Conservation (phyloP, 208 protist species). For the Acanthamoeba healyi region DNA sequence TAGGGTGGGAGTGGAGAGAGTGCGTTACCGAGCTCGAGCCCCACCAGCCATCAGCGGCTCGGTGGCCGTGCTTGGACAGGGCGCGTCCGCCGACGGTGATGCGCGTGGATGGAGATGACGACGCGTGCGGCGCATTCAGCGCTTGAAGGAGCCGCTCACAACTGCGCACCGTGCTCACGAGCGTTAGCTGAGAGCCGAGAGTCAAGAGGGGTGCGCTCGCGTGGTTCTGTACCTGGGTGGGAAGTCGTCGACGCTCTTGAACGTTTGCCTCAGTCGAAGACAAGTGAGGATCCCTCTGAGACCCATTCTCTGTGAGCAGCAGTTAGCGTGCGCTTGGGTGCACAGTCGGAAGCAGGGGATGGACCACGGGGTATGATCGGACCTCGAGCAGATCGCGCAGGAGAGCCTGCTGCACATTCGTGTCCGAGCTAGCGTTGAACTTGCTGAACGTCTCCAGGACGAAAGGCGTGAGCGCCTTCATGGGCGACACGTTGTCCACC, state of each 20-base stretch:
- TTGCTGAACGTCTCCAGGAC: slow-evolving; percentile 7
- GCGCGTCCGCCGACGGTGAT: slow-evolving; percentile 19
- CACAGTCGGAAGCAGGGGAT: too few relatives aligned
- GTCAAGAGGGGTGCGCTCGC: not conserved
- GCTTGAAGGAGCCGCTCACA: slow-evolving; percentile 45
- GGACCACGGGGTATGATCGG: too few relatives aligned
- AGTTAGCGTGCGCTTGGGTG: too few relatives aligned
- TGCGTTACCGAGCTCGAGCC: slow-evolving; percentile 31
- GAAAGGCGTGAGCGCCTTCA: not conserved
- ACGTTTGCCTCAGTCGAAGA: slow-evolving; percentile 36
- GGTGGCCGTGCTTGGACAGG: slow-evolving; percentile 58
- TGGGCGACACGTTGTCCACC: slow-evolving; percentile 9
- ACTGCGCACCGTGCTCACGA: not conserved
- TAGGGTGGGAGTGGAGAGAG: not conserved
- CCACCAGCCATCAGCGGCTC: slow-evolving; percentile 48
- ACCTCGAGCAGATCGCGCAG: slow-evolving; percentile 29
- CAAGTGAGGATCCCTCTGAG: slow-evolving; percentile 39
- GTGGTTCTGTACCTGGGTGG: slow-evolving; percentile 55
- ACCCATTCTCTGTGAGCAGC: not conserved
- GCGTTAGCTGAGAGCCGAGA: not conserved
- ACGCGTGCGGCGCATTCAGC: slow-evolving; percentile 30
- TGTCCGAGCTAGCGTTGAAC: not conserved
- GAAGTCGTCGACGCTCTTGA: slow-evolving; percentile 68
- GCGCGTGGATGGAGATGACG: not conserved
- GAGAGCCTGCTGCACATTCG: not conserved